Conservation (phyloP, 169 alveolate species). For the Plasmodium yoelii region DNA sequence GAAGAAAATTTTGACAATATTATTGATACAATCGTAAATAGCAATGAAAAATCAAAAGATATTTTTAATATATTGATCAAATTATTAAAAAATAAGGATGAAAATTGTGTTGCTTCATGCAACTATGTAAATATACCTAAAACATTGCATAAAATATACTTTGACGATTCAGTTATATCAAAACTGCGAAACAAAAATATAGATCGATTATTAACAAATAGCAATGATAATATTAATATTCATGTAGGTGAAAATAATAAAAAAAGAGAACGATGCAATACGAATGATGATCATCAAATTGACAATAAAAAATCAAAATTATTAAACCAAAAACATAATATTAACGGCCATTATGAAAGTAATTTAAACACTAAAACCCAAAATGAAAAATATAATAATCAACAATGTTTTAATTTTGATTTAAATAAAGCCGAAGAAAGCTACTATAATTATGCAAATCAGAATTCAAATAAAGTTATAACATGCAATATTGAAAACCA, state of each 20-base stretch:
- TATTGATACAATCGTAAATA: slow-evolving; percentile 32
- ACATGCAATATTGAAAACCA: slow-evolving; percentile 63
- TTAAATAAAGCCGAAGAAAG: not conserved
- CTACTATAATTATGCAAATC: slow-evolving; percentile 6
- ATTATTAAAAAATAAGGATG: slow-evolving; percentile 18
- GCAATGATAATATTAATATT: not conserved
- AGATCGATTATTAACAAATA: not conserved
- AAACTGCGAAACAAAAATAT: slow-evolving; percentile 6
- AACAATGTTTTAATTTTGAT: not conserved
- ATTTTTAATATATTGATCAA: slow-evolving; percentile 36
- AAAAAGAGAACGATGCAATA: slow-evolving; percentile 31
- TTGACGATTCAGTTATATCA: slow-evolving; percentile 14
- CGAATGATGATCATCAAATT: not conserved
- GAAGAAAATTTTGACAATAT: slow-evolving; percentile 31
- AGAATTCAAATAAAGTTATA: slow-evolving; percentile 17
- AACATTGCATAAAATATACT: slow-evolving; percentile 20
- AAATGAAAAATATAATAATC: not conserved
- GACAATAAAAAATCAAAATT: slow-evolving; percentile 10
- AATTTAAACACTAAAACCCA: not conserved
- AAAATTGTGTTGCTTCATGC: slow-evolving; percentile 3
- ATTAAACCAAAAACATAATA: slow-evolving; percentile 1
- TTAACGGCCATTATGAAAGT: not conserved
- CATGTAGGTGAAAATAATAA: not conserved
- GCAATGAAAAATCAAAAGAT: slow-evolving; percentile 64
- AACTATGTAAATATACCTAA: slow-evolving; percentile 58